Percentiles rank a stretch among this genome's conserved stretches.
Evolutionary conservation across 2,329 filamentous ascomycete genomes (phyloP).

Genomic region (Aspergillus thermomutatus): DNA sequence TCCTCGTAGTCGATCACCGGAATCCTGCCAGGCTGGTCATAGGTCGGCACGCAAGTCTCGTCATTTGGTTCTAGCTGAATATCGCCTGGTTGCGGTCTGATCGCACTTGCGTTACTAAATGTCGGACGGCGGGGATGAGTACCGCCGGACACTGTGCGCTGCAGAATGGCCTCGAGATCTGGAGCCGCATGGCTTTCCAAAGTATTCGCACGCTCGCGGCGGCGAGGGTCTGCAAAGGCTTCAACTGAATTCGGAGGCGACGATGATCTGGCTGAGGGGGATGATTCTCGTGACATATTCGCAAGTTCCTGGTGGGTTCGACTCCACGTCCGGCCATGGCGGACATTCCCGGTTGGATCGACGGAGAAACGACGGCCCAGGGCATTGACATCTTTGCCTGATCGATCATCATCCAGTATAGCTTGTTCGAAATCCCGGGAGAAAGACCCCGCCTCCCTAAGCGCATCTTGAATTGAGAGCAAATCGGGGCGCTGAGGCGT

Average conservation of each 20-base stretch:
- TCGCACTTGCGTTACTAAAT: conserved; percentile 57
- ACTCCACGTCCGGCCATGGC: conserved; percentile 33
- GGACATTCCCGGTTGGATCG: conserved; percentile 39
- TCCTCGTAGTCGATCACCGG: conserved; percentile 89
- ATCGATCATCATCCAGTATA: conserved; percentile 69
- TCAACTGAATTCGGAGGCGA: conserved; percentile 97
- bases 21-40: conserved; percentile 72
- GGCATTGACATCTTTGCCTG: conserved; percentile 32
- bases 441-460: conserved; percentile 43
- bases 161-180: conserved; percentile 57
- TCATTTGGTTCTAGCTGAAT: conserved; percentile 32
- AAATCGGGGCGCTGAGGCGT: conserved; percentile 48
- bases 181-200: conserved; percentile 58
- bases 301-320: conserved; percentile 37
- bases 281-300: conserved; percentile 46
- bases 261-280: conserved; percentile 60
- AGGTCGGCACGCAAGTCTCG: conserved; percentile 86
- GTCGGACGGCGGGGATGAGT: conserved; percentile 62
- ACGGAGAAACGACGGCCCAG: conserved; percentile 38
- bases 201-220: conserved; percentile 71
- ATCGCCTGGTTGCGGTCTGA: conserved; percentile 46
- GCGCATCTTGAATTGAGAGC: conserved; percentile 46
- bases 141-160: conserved; percentile 67
- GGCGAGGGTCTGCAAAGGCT: conserved; percentile 87
- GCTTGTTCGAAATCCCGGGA: conserved; percentile 86